Conservation (phyloP, 768 basidiomycete species). For the Grammothele lineata region DNA sequence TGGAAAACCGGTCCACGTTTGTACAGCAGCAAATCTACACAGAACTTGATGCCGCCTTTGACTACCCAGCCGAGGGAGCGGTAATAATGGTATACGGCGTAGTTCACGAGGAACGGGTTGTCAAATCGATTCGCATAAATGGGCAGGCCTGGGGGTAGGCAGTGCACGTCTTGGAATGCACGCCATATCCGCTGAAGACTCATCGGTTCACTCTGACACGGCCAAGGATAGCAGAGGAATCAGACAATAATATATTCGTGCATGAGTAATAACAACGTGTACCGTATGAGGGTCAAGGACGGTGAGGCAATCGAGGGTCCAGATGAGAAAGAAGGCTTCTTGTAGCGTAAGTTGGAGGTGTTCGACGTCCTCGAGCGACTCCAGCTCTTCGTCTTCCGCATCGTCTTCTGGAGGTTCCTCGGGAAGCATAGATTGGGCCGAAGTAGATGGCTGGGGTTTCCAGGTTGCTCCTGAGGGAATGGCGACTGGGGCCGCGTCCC, state of each 20-base stretch:
- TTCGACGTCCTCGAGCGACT: constrained; percentile 69
- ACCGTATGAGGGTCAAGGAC: constrained; percentile 66
- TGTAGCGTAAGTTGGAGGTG: constrained; percentile 87
- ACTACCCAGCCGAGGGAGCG: constrained; percentile 96
- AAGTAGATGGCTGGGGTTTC: constrained; percentile 45
- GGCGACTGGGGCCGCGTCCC: constrained; percentile 54
- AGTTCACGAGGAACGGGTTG: constrained; percentile 90
- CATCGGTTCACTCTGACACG: constrained; percentile 49
- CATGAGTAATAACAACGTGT: constrained; percentile 9
- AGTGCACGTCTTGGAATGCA: constrained; percentile 55
- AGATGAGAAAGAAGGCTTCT: constrained; percentile 86
- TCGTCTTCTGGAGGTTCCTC: constrained; percentile 26
- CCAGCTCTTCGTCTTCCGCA: constrained; percentile 40
- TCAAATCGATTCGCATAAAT: constrained; percentile 53
- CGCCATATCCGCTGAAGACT: constrained; percentile 57
- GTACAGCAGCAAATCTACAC: constrained; percentile 91
- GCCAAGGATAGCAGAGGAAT: neutral
- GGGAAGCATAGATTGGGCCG: constrained; percentile 10
- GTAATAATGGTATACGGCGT: constrained; percentile 91
- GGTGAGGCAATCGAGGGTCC: constrained; percentile 80
- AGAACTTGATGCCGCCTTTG: constrained; percentile 95
- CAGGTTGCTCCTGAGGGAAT: constrained; percentile 83
- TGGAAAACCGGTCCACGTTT: constrained; percentile 92
- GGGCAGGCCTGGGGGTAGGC: constrained; percentile 32
- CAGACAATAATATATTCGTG: neutral